Evolutionary conservation across 2,329 filamentous ascomycete genomes (phyloP), one percentile per base, ranked within the genome.

Genomic region (Dothistroma pini): DNA sequence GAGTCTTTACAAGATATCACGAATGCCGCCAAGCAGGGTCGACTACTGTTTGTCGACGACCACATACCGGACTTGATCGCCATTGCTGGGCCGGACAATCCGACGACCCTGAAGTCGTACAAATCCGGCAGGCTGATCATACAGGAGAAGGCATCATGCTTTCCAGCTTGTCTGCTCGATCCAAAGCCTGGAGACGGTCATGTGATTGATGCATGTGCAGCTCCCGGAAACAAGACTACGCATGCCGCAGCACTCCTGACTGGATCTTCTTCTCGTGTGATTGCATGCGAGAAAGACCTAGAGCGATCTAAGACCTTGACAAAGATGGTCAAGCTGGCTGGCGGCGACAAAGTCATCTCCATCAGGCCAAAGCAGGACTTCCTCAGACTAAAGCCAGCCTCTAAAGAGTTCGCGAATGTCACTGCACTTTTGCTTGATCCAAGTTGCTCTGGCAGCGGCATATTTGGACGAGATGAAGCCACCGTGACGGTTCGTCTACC

Each of bases 211-310:
- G 90, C 90, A 0, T 97, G 93, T 73, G 91, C 95, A 0, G 95
- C 95, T 0, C 95, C 95, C 1, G 95, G 95, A 6, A 99, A 99
- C 75, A 99, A 99, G 77, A 97, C 95, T 1, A 97, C 93, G 8
- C 95, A 97, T 74, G 78, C 96, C 52, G 92, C 93, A 0, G 89
- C 91, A 1, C 85, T 97, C 4, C 71, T 95, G 1, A 34, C 56
- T 11, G 54, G 59, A 54, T 34, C 79, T 16, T 11, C 4, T 19
- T 48, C 52, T 11, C 47, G 31, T 4, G 87, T 99, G 25, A 86
- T 87, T 66, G 91, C 91, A 0, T 95, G 91, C 69, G 91, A 96
- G 73, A 89, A 90, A 69, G 89, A 96, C 71, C 77, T 79, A 29
- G 76, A 78, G 25, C 84, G 95, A 57, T 88, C 91, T 0, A 83